Base-by-base conservation (phyloP, 768 basidiomycete genomes). In the Hericium rajendrae region DNA sequence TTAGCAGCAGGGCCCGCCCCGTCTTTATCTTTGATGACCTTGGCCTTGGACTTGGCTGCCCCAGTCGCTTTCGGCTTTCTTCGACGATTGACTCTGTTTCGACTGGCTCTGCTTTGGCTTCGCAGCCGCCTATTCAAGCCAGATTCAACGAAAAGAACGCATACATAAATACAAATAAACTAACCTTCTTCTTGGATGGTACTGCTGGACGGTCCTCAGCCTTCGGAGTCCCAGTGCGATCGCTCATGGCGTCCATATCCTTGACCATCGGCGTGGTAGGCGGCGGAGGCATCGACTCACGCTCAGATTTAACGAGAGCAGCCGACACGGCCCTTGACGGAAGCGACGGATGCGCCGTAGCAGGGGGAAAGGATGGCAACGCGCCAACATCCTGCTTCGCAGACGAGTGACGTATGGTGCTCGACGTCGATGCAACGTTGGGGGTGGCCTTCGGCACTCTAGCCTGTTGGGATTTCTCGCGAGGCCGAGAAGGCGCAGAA, bases 61-160 rank as follows among this genome's bases (percentile, higher is more conserved):
- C 58, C 61, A 38, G 65, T 67, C 39, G 61, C 24, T 32, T 74
- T 74, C 37, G 64, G 39, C 32, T 70, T 69, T 51, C 56, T 73
- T 75, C 58, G 74, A 40, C 32, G 67, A 66, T 24, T 46, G 49
- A 9, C 57, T 43, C 38, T 53, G 60, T 54, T 69, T 68, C 58
- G 62, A 58, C 56, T 65, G 48, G 1, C 51, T 18, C 54, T 46
- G 32, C 32, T 12, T 32, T 43, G 28, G 60, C 53, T 64, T 65
- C 20, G 5, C n/a, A 37, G 18, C 11, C 22, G 22, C 37, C 55
- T 20, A 26, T 16, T 38, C n/a, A 48, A 22, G 28, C 18, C 43
- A 6, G 40, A 53, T 12, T n/a, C 26, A 54, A 24, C 38, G 11
- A 10, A 20, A 16, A 55, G 16, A 50, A 9, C 3, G 3, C 24